These are phyloP conservation scores for Podospora pseudopauciseta DNA, from an alignment of 495 filamentous ascomycete species.

Conservation along the genomic window DNA sequence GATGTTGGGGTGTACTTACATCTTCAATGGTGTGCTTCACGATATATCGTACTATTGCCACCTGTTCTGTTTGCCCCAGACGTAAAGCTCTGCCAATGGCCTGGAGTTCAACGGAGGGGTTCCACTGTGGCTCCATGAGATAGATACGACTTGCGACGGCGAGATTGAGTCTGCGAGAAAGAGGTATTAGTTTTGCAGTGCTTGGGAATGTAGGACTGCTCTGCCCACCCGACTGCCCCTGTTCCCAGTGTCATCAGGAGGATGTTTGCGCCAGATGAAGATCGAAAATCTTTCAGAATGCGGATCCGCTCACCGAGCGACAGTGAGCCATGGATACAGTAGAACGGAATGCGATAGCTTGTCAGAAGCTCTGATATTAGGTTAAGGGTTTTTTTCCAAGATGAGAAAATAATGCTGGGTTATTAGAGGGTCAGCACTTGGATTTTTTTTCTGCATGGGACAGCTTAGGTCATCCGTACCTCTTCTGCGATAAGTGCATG, in stretches of 20 bases:
- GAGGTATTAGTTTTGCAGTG: too few species aligned
- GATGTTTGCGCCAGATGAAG: neutral
- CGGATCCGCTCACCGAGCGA: neutral
- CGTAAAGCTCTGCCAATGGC: constrained; percentile 37
- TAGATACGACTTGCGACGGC: constrained; percentile 37
- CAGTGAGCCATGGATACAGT: neutral
- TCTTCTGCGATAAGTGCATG: neutral
- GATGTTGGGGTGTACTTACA: neutral
- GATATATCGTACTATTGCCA: neutral
- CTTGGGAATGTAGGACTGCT: too few species aligned
- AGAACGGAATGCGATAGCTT: neutral
- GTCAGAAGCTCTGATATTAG: neutral
- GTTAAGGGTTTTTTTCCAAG: neutral
- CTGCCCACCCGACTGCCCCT: neutral
- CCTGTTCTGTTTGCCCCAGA: neutral
- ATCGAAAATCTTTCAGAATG: neutral
- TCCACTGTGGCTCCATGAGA: constrained; percentile 46
- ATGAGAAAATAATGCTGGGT: neutral
- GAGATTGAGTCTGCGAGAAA: constrained; percentile 28
- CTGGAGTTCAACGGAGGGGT: constrained; percentile 43
- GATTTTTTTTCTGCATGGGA: neutral
- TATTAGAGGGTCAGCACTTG: neutral
- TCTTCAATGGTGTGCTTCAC: neutral
- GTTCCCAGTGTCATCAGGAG: neutral
- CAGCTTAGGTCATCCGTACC: neutral